These are phyloP conservation scores for Claviceps cyperi DNA, from an alignment of 2,329 filamentous ascomycete genomes.

Conservation along the genomic window DNA sequence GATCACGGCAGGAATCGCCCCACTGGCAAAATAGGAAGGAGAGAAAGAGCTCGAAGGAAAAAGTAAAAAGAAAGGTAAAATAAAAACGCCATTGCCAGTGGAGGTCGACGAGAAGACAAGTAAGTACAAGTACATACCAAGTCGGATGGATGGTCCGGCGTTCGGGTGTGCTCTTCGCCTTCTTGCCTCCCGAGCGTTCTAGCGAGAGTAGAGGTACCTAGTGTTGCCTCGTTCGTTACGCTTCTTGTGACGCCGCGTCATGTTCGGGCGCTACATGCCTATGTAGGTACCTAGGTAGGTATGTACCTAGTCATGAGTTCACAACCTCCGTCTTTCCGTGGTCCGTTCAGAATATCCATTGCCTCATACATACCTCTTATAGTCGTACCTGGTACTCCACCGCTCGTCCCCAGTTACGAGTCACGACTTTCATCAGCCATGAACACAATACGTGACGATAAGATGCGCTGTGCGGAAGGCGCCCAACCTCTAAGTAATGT, in stretches of 20 bases:
- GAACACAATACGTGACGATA: too few relatives aligned
- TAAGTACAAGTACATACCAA: background rate
- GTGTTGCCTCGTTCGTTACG: background rate
- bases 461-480: too few relatives aligned
- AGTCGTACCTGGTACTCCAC: too few relatives aligned
- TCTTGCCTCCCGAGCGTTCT: background rate
- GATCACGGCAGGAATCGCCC: background rate
- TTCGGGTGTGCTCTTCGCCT: slow-evolving; percentile 1
- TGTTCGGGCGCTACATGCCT: too few relatives aligned
- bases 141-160: slow-evolving; percentile 3
- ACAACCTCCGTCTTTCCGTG: too few relatives aligned
- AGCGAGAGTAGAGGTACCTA: background rate
- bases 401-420: background rate
- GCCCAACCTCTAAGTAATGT: too few relatives aligned
- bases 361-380: too few relatives aligned
- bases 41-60: background rate
- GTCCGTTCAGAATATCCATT: too few relatives aligned
- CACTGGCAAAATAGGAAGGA: background rate
- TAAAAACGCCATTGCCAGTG: too few relatives aligned
- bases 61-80: background rate
- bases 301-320: too few relatives aligned
- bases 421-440: background rate
- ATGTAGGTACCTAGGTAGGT: too few relatives aligned
- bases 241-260: too few relatives aligned
- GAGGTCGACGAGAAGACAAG: background rate